Evolutionary conservation across 2,329 filamentous ascomycete genomes (phyloP).

Genomic region (Sporothrix sp.): DNA sequence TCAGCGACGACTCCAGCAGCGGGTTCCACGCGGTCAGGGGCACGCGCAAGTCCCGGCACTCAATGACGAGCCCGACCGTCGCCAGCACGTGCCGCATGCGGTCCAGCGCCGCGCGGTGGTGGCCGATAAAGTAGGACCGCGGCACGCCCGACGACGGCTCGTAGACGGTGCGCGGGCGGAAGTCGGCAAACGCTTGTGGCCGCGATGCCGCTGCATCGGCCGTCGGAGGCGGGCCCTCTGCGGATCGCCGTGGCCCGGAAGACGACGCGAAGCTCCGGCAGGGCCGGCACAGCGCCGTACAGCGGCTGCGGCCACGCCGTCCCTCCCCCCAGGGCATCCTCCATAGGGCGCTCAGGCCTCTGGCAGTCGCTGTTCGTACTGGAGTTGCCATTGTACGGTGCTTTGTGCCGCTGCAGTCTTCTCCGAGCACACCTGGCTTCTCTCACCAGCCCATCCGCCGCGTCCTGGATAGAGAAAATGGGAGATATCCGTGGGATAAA

Average conservation of each 20-base stretch:
- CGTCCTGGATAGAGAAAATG: no score
- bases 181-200: conserved; percentile 26
- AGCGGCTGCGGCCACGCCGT: not conserved
- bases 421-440: no score
- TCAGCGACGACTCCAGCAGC: conserved; percentile 67
- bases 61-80: conserved; percentile 77
- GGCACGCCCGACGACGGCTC: conserved; percentile 63
- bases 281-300: not conserved
- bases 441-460: no score
- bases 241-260: not conserved
- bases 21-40: conserved; percentile 87
- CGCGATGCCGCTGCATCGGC: not conserved
- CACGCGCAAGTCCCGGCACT: conserved; percentile 88
- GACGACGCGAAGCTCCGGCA: not conserved
- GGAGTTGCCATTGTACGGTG: not conserved
- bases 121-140: conserved; percentile 87
- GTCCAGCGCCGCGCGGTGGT: conserved; percentile 71
- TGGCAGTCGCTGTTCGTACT: not conserved
- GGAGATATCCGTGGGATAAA: no score
- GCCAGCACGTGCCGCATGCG: conserved; percentile 76
- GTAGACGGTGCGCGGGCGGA: conserved; percentile 67
- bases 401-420: not conserved
- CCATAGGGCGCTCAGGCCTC: not conserved
- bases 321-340: not conserved
- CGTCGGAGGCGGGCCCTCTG: not conserved